phyloP scores from a whole-genome alignment of 305 asterid species.

The Nicotiana rustica region DNA sequence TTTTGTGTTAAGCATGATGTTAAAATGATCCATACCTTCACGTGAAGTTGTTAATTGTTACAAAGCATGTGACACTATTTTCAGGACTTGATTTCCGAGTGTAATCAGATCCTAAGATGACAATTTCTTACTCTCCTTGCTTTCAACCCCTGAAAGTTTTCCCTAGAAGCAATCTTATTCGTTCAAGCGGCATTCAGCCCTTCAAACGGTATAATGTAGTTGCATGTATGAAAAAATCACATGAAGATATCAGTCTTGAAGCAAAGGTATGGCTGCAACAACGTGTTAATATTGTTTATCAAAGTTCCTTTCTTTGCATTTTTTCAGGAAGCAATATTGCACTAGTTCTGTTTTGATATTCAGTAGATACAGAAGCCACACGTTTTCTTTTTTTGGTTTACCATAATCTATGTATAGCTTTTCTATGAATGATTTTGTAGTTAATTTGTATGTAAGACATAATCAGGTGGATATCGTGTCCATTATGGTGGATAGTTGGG shows the following conservation, averaged over 20 bases:
- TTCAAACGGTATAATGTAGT: slow-evolving; percentile 36
- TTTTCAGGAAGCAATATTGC: neutral
- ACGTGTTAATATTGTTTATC: neutral
- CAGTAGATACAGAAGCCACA: neutral
- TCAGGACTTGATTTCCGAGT: neutral
- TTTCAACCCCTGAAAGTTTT: slow-evolving; percentile 48
- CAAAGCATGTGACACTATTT: neutral
- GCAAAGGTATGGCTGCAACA: slow-evolving; percentile 52
- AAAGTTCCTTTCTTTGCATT: neutral
- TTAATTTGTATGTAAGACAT: neutral
- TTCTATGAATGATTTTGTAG: neutral
- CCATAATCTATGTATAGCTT: neutral
- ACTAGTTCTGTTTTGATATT: neutral
- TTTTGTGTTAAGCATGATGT: neutral
- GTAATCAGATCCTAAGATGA: slow-evolving; percentile 38
- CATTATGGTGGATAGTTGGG: neutral
- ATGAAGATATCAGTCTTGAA: slow-evolving; percentile 42
- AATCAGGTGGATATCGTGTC: neutral
- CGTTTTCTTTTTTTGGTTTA: neutral
- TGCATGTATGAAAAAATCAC: slow-evolving; percentile 49
- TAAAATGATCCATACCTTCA: neutral
- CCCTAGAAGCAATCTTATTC: slow-evolving; percentile 34
- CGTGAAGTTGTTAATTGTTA: neutral
- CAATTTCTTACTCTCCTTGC: slow-evolving; percentile 49
- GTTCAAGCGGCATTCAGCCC: slow-evolving; percentile 32